phyloP scores from a whole-genome alignment of 176 grass and related monocot species.

The Zoysia japonica region DNA sequence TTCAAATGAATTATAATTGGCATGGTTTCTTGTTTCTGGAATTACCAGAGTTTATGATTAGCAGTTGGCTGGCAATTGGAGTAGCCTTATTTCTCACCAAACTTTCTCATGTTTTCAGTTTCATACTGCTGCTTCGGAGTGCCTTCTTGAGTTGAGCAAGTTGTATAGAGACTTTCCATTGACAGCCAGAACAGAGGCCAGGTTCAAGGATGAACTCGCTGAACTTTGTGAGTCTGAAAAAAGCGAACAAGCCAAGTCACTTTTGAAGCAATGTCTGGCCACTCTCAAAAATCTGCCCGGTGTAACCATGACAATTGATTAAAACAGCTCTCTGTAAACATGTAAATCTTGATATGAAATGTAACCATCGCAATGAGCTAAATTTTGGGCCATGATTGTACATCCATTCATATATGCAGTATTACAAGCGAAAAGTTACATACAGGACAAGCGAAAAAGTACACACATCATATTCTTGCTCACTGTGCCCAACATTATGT shows the following conservation, averaged over 20 bases:
- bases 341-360: conserved; percentile 22
- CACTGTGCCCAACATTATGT: neutral
- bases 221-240: conserved; percentile 70
- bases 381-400: conserved; percentile 14
- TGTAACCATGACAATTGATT: conserved; percentile 31
- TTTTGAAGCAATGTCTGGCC: conserved; percentile 62
- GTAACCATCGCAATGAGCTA: neutral
- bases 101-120: conserved; percentile 52
- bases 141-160: conserved; percentile 76
- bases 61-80: neutral
- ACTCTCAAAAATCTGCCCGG: conserved; percentile 52
- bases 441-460: neutral
- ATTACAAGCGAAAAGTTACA: neutral
- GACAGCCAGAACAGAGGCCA: conserved; percentile 52
- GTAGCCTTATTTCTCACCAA: conserved; percentile 20
- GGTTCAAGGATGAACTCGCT: conserved; percentile 59
- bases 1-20: conserved; percentile 24
- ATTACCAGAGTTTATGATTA: neutral
- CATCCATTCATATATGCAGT: conserved; percentile 22
- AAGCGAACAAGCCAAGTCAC: conserved; percentile 78
- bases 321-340: neutral
- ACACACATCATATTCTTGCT: neutral
- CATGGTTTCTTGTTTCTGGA: neutral
- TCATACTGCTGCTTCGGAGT: conserved; percentile 79
- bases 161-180: conserved; percentile 74